Base-by-base conservation (phyloP, 306 rosid genomes). In the Carpinus fangiana region DNA sequence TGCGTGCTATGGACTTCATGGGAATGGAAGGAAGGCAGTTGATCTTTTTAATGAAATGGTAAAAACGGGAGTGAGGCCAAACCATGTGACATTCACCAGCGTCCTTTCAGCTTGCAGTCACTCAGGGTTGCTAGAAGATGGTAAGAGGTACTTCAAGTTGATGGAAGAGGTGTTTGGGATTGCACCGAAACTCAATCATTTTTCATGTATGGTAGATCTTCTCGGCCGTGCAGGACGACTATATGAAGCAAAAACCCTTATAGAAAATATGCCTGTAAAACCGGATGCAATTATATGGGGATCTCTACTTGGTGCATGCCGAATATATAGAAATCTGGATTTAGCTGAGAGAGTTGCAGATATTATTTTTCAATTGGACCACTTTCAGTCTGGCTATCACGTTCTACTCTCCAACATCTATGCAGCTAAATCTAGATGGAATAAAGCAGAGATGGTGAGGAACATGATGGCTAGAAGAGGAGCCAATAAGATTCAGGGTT, bases 81-180 rank as follows among this genome's bases (percentile, higher is more conserved):
- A 76, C 53, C 73, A 77, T 52, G 71, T 52, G 70, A 80, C 84
- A 2, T 80, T 84, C 46, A 76, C 84, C 8, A 67, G 79, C 12
- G 31, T 84, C 73, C 82, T 84, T 8, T 73, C 77, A 18, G 82
- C 87, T 80, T 80, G 84, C 74, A 74, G 77, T 64, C 81, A 84
- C 34, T 65, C 60, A 31, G 82, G 82, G 6, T 41, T 80, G 12
- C 8, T 84, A 5, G 70, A 72, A 57, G 82, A 84, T 17, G 79
- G 84, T 9, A 43, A 28, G 28, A 76, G 28, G 26, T 68, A 21
- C 53, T 80, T 84, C 21, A 46, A 73, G 21, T 26, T 47, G 7
- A 77, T 76, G 79, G 59, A 55, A 28, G 43, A 43, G 16, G 76
- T 57, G 7, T 56, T 55, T 34, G 62, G 73, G 36, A 51, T 80